Evolutionary conservation across 768 basidiomycete genomes (phyloP), one percentile per base, ranked within the genome.

Genomic region (Serpula lacrymans): DNA sequence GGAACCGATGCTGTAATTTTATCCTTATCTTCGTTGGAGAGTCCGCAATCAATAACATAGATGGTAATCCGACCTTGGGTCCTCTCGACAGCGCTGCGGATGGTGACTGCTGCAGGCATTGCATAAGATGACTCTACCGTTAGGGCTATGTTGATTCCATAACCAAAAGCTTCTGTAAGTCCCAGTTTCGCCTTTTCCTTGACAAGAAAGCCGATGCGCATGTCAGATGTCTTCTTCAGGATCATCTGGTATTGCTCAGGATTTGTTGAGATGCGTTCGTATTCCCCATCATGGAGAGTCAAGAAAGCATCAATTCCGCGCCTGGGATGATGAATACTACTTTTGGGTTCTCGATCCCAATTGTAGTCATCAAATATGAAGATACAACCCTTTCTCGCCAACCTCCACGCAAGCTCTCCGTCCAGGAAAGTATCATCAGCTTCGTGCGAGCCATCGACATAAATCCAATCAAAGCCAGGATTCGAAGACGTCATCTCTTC

Each of bases 391-490:
- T 70, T 64, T 38, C 65, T 62, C 2, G 77, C 73, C 13, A 81
- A 57, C 5, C 80, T 63, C 78, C 78, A 80, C 2, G 66, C 69
- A 23, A 80, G 56, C 53, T 80, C 80, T 6, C 69, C 78, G 49
- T 81, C 80, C n/a, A 80, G 64, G 34, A 80, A 59, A 0, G 76
- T 79, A 47, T 80, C 80, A 45, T 76, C 75, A 6, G 78, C 74
- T 38, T 74, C 70, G 51, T 79, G 78, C 6, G 76, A 77, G 4
- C 78, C 78, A 41, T 80, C 77, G 33, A 80, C 52, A 46, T 81
- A 80, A 12, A 80, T 59, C 71, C 74, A 81, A 45, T 80, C 75
- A 45, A 73, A 81, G 2, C 78, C 78, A 13, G 70, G 59, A 1
- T 52, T 23, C 0, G 29, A 45, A 14, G 48, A 45, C 1, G 36